Evolutionary conservation across 2,329 filamentous ascomycete species (phyloP).

Genomic region (Cladosporium austrohemisphaericum): DNA sequence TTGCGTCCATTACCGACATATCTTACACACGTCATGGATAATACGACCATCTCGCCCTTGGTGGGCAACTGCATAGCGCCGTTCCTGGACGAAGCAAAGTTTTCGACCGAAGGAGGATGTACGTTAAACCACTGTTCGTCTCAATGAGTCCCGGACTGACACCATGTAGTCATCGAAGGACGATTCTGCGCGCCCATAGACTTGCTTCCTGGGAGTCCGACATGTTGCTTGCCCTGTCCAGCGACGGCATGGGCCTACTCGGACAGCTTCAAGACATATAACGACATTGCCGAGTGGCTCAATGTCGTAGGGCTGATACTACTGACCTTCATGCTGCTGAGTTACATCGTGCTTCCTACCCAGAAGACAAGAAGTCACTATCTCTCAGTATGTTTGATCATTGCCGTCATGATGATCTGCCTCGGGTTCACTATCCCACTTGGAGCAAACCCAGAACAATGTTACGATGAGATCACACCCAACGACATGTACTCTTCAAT

Average conservation of each 20-base stretch:
- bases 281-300: slow-evolving; percentile 71
- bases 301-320: slow-evolving; percentile 70
- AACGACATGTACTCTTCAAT: slow-evolving; percentile 81
- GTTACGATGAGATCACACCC: slow-evolving; percentile 85
- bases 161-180: slow-evolving; percentile 46
- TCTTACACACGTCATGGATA: slow-evolving; percentile 2
- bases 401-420: slow-evolving; percentile 77
- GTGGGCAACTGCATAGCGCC: slow-evolving; percentile 57
- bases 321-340: slow-evolving; percentile 71
- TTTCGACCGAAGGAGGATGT: slow-evolving; percentile 67
- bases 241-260: slow-evolving; percentile 71
- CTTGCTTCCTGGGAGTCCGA: slow-evolving; percentile 44
- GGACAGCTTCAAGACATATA: slow-evolving; percentile 55
- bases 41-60: slow-evolving; percentile 11
- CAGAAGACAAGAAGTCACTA: slow-evolving; percentile 93
- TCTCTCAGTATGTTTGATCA: slow-evolving; percentile 78
- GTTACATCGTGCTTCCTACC: slow-evolving; percentile 74
- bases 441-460: slow-evolving; percentile 72
- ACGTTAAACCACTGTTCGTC: slow-evolving; percentile 35
- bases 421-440: slow-evolving; percentile 89
- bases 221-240: slow-evolving; percentile 89
- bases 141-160: slow-evolving; percentile 30
- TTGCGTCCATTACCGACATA: not conserved
- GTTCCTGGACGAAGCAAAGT: slow-evolving; percentile 59
- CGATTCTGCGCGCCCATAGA: slow-evolving; percentile 55